phyloP scores from a whole-genome alignment of 257 asterid species.

The Jaltomata sinuosa region DNA sequence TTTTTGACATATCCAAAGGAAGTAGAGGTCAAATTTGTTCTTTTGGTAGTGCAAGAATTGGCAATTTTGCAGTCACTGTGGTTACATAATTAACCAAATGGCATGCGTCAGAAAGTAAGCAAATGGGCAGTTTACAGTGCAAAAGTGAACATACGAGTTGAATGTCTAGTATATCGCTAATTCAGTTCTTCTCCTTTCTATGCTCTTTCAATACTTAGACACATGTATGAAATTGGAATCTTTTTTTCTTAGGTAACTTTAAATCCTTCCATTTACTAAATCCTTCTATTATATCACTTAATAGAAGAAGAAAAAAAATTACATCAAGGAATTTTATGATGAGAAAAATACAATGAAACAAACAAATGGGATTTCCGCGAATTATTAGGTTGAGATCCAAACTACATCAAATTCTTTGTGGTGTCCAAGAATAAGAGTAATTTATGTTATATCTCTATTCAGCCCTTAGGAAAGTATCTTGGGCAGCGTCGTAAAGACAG shows the following conservation, averaged over 20 bases:
- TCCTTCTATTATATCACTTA: neutral
- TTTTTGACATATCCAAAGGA: neutral
- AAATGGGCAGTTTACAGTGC: neutral
- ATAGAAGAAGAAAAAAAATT: neutral
- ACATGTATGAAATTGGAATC: neutral
- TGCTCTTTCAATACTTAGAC: neutral
- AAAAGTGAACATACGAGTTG: neutral
- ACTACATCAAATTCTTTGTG: too few species aligned
- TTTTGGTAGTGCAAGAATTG: neutral
- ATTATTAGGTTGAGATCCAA: neutral
- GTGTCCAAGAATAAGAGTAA: too few species aligned
- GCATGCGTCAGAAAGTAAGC: neutral
- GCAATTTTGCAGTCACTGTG: neutral
- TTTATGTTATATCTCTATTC: too few species aligned
- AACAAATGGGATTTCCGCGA: neutral
- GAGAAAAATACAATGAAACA: neutral
- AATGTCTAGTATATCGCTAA: neutral
- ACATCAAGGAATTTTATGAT: neutral
- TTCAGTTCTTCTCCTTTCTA: neutral
- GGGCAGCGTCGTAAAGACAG: too few species aligned
- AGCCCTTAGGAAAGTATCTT: too few species aligned
- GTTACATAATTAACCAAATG: neutral
- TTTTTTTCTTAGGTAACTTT: neutral
- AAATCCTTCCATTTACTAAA: neutral
- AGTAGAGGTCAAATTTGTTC: neutral